Evolutionary conservation across 2,329 filamentous ascomycete genomes (phyloP).

Genomic region (Stachybotrys echinatus): DNA sequence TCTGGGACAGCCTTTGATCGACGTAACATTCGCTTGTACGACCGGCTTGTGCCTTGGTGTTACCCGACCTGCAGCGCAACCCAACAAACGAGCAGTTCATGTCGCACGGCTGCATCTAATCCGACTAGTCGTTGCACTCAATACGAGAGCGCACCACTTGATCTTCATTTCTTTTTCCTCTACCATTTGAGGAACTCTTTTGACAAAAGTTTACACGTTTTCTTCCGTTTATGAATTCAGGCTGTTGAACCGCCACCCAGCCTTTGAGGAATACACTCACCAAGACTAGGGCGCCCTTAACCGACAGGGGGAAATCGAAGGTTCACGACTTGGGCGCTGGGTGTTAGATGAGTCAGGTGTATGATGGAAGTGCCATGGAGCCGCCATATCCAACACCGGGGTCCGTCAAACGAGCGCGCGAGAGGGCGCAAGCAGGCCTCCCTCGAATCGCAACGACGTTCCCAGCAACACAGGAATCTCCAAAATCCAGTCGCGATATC

Average conservation of each 20-base stretch:
- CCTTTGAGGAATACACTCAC: too few relatives aligned
- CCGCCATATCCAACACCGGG: constrained; percentile 34
- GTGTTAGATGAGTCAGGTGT: constrained; percentile 47
- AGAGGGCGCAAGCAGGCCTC: constrained; percentile 40
- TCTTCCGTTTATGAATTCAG: too few relatives aligned
- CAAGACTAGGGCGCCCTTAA: too few relatives aligned
- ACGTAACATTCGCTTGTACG: not conserved
- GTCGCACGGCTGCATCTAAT: constrained; percentile 13
- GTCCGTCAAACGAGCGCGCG: constrained; percentile 50
- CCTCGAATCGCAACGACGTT: constrained; percentile 12
- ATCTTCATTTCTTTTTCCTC: not conserved
- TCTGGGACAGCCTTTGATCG: not conserved
- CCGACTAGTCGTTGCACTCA: constrained; percentile 12
- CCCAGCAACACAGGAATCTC: constrained; percentile 21
- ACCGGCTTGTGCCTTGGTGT: not conserved
- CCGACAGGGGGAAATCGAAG: not conserved
- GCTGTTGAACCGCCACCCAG: not conserved
- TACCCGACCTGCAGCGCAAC: constrained; percentile 9
- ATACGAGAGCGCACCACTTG: not conserved
- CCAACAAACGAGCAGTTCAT: constrained; percentile 14
- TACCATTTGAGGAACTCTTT: not conserved
- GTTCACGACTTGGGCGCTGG: not conserved
- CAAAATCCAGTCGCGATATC: constrained; percentile 14
- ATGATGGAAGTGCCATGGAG: constrained; percentile 51
- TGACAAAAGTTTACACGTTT: too few relatives aligned